These are phyloP conservation scores for Penicillium rolfsii DNA, from an alignment of 2,329 filamentous ascomycete genomes.

Conservation along the genomic window DNA sequence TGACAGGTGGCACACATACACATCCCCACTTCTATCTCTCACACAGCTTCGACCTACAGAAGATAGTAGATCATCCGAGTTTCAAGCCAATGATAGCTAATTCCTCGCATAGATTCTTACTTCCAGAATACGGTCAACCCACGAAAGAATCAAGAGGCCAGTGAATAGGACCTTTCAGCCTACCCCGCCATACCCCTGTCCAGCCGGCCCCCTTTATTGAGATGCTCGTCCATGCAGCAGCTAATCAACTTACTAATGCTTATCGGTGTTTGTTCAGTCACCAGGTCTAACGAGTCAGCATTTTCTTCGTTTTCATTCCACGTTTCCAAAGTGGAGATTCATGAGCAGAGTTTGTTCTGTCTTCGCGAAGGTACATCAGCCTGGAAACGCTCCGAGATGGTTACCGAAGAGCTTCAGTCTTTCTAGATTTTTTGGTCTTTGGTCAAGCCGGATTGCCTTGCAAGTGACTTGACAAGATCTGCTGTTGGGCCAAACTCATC, in stretches of 20 bases:
- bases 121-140: background rate
- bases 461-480: background rate
- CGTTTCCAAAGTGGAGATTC: background rate
- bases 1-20: background rate
- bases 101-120: background rate
- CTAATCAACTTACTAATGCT: background rate
- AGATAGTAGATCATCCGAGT: background rate
- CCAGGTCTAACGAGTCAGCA: background rate
- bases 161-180: background rate
- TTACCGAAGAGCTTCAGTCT: background rate
- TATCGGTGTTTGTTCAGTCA: background rate
- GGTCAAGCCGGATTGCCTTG: background rate
- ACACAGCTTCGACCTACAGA: too few relatives aligned
- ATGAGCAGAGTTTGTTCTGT: background rate
- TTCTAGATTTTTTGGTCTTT: background rate
- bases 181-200: slow-evolving; percentile 2
- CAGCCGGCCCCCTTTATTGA: background rate
- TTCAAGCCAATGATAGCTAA: background rate
- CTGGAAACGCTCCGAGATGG: background rate
- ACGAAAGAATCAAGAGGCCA: background rate
- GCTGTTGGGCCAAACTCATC: background rate
- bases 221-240: background rate
- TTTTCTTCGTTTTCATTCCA: background rate
- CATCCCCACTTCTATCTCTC: background rate
- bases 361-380: background rate